Evolutionary conservation across 768 basidiomycete genomes (phyloP).

Genomic region (Suillus subluteus): DNA sequence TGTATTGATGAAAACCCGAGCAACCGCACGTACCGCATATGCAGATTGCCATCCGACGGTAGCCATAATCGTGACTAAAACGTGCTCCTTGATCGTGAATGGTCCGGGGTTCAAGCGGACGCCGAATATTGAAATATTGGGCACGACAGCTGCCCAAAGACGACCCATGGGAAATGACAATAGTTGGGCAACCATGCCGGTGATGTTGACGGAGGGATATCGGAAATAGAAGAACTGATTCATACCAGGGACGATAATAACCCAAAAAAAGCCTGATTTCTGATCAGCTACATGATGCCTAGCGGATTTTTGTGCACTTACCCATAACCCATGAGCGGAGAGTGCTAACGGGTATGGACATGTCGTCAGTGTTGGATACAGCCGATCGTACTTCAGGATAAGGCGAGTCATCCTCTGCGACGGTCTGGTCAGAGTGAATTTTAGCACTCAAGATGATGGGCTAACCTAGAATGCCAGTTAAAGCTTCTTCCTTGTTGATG

Average conservation of each 20-base stretch:
- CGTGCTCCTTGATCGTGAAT: slow-evolving; percentile 74
- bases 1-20: slow-evolving; percentile 21
- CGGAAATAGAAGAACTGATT: slow-evolving; percentile 75
- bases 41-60: slow-evolving; percentile 44
- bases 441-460: neutral
- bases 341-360: slow-evolving; percentile 40
- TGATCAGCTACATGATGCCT: neutral
- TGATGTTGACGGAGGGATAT: slow-evolving; percentile 45
- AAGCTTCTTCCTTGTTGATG: slow-evolving; percentile 42
- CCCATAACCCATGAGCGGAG: slow-evolving; percentile 44
- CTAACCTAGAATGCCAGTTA: slow-evolving; percentile 10
- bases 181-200: slow-evolving; percentile 48
- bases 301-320: slow-evolving; percentile 17
- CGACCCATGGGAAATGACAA: slow-evolving; percentile 36
- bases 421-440: slow-evolving; percentile 1
- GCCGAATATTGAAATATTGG: slow-evolving; percentile 33
- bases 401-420: slow-evolving; percentile 50
- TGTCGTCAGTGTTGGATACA: slow-evolving; percentile 53
- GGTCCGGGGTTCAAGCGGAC: slow-evolving; percentile 38
- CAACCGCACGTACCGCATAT: neutral
- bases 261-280: slow-evolving; percentile 47
- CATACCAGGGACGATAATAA: slow-evolving; percentile 62
- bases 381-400: slow-evolving; percentile 58
- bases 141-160: slow-evolving; percentile 58
- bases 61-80: slow-evolving; percentile 65